Evolutionary conservation across 768 basidiomycete species (phyloP).

Genomic region (Naganishia vishniacii): DNA sequence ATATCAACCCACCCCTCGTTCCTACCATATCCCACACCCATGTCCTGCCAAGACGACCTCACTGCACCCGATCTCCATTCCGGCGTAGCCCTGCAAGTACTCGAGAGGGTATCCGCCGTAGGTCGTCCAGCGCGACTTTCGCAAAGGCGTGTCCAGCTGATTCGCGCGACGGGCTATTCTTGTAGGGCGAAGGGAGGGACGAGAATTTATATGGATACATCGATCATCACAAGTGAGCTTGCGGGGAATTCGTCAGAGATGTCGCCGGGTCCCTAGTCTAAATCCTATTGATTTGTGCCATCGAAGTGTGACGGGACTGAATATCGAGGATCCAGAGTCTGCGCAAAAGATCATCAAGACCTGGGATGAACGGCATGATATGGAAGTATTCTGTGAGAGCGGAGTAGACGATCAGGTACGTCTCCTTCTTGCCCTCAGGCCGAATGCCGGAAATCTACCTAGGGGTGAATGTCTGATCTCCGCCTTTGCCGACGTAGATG

Average conservation of each 20-base stretch:
- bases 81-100: slow-evolving; percentile 34
- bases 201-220: slow-evolving; percentile 45
- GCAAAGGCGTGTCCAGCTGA: background rate
- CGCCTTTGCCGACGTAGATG: slow-evolving; percentile 29
- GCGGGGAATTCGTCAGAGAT: too few species aligned
- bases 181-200: slow-evolving; percentile 38
- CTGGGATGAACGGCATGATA: slow-evolving; percentile 44
- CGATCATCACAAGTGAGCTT: slow-evolving; percentile 47
- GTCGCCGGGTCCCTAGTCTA: background rate
- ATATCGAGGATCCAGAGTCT: slow-evolving; percentile 35
- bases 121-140: background rate
- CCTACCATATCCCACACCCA: too few species aligned
- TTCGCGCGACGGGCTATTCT: background rate
- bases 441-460: too few species aligned
- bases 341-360: slow-evolving; percentile 45
- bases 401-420: slow-evolving; percentile 48
- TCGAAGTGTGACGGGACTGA: slow-evolving; percentile 47
- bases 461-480: too few species aligned
- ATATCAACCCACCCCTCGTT: too few species aligned
- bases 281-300: background rate
- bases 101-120: slow-evolving; percentile 44
- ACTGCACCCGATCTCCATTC: slow-evolving; percentile 41
- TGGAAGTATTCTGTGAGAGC: slow-evolving; percentile 37
- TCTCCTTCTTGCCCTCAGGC: background rate
- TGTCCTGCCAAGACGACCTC: slow-evolving; percentile 48